A percentile compares a stretch with the other conserved stretches of the same genome.
phyloP scores from a whole-genome alignment of 169 alveolate species.

The Eimeria falciformis region DNA sequence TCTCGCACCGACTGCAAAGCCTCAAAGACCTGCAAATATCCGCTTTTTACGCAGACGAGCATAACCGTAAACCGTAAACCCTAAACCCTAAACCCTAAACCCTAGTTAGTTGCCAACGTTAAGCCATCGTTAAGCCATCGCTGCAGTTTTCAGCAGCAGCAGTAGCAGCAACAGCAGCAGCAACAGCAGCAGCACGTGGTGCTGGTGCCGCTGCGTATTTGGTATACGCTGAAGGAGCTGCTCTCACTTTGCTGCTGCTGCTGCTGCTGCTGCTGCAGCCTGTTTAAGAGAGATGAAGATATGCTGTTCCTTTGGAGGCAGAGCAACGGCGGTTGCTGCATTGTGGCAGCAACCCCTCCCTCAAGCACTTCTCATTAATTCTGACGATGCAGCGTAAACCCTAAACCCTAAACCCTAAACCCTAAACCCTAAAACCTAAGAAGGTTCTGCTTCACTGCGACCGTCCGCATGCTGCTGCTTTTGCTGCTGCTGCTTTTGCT shows the following conservation, averaged over 20 bases:
- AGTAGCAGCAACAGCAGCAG: not conserved
- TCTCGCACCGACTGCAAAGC: not conserved
- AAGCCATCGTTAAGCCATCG: not conserved
- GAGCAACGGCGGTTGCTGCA: conserved; percentile 20
- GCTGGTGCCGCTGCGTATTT: not conserved
- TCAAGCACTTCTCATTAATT: not conserved
- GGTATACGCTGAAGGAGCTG: not conserved
- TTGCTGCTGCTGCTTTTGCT: conserved; percentile 17
- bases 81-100: not conserved
- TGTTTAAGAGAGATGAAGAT: not conserved
- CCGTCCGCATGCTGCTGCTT: too few relatives aligned
- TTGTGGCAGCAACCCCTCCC: not conserved
- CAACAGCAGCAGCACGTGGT: not conserved
- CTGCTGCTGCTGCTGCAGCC: conserved; percentile 15
- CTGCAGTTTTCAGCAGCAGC: not conserved
- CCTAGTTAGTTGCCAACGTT: not conserved
- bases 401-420: conserved; percentile 41
- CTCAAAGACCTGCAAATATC: conserved; percentile 6
- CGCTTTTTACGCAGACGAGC: not conserved
- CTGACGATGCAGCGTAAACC: conserved; percentile 46
- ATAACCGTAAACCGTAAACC: conserved; percentile 5
- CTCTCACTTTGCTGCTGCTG: not conserved
- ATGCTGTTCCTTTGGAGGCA: not conserved
- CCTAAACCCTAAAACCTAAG: not conserved
- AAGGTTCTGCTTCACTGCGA: too few relatives aligned